Percentiles rank a stretch among this genome's conserved stretches.
Conservation (phyloP, 768 basidiomycete genomes). For the Hydnum rufescens region DNA sequence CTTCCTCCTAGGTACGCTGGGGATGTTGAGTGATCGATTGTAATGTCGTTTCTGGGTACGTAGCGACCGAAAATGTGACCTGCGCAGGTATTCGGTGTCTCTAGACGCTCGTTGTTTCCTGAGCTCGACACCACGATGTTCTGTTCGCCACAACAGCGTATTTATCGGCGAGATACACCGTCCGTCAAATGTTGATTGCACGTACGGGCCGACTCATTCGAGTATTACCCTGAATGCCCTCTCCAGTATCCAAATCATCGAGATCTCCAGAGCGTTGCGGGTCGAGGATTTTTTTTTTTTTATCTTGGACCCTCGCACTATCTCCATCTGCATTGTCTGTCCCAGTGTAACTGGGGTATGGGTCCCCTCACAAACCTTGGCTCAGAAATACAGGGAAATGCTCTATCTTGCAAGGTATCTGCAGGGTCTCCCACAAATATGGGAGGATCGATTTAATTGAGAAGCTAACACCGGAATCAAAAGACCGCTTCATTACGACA, state of each 20-base stretch:
- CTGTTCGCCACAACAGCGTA: slow-evolving; percentile 1
- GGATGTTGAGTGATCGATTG: no score
- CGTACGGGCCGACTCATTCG: slow-evolving; percentile 10
- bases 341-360: slow-evolving; percentile 9
- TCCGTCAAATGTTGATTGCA: not conserved
- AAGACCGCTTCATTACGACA: not conserved
- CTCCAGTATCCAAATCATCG: slow-evolving; percentile 11
- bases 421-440: slow-evolving; percentile 11
- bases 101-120: slow-evolving; percentile 13
- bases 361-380: slow-evolving; percentile 8
- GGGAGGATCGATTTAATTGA: slow-evolving; percentile 8
- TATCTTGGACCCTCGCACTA: slow-evolving; percentile 9
- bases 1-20: no score
- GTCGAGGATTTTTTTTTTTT: slow-evolving; percentile 10
- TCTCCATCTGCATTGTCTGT: slow-evolving; percentile 9
- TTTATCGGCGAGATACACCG: not conserved
- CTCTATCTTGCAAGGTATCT: slow-evolving; percentile 11
- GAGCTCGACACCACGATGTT: slow-evolving; percentile 12
- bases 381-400: not conserved
- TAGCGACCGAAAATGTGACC: no score
- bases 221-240: slow-evolving; percentile 10
- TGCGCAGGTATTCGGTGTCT: slow-evolving; percentile 5
- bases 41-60: no score
- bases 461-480: not conserved
- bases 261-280: slow-evolving; percentile 10